These are phyloP conservation scores for Phytophthora litchii DNA, from an alignment of 352 stramenopile species.

Conservation along the genomic window DNA sequence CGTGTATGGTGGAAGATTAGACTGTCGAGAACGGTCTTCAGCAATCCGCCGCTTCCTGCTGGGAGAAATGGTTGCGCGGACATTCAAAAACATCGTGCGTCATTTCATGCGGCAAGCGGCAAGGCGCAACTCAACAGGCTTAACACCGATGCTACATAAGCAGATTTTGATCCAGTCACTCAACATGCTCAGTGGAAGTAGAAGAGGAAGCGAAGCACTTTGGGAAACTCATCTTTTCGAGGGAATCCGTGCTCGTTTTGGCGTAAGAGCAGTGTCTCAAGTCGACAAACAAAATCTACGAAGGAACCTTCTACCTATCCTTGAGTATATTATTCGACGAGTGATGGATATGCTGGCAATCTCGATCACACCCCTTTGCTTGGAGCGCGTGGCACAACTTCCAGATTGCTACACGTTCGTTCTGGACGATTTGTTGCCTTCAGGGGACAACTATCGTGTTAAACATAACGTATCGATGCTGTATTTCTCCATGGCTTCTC, in stretches of 20 bases:
- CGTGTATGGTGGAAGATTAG: slow-evolving; percentile 66
- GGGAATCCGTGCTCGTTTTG: slow-evolving; percentile 81
- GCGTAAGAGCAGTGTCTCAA: slow-evolving; percentile 59
- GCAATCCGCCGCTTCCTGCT: slow-evolving; percentile 73
- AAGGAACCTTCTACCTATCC: slow-evolving; percentile 45
- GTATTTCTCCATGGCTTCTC: slow-evolving; percentile 88
- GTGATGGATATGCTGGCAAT: slow-evolving; percentile 64
- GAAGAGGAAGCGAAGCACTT: slow-evolving; percentile 63
- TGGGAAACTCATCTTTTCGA: slow-evolving; percentile 78
- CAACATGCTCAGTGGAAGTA: slow-evolving; percentile 74
- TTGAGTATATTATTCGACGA: slow-evolving; percentile 61
- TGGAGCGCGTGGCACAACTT: slow-evolving; percentile 51
- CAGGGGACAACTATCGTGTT: slow-evolving; percentile 48
- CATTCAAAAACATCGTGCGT: slow-evolving; percentile 89
- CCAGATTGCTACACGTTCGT: slow-evolving; percentile 79
- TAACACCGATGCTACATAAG: slow-evolving; percentile 51
- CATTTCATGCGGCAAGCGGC: slow-evolving; percentile 65
- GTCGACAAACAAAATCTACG: slow-evolving; percentile 85
- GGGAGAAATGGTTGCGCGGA: slow-evolving; percentile 86
- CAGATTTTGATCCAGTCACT: slow-evolving; percentile 60
- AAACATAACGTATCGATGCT: slow-evolving; percentile 89
- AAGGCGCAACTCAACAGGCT: slow-evolving; percentile 39
- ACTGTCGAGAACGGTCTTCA: slow-evolving; percentile 58
- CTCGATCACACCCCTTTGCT: slow-evolving; percentile 41
- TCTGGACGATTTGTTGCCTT: slow-evolving; percentile 64